Conservation (phyloP, 371 early-diverging fungal species). For the Choanephora cucurbitarum region DNA sequence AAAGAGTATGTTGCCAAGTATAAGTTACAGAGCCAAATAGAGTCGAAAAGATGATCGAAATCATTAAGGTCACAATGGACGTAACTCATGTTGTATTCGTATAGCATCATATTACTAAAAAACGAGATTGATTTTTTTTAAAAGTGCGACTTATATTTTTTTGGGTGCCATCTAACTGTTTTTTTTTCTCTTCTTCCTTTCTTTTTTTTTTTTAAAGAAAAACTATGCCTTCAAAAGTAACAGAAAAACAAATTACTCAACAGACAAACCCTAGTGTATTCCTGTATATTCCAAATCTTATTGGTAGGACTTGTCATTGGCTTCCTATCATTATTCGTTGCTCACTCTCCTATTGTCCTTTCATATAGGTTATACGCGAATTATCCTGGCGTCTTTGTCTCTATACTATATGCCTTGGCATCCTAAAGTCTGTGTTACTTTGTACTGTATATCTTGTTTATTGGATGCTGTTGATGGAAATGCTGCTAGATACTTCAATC, state of each 20-base stretch:
- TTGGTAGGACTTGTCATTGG: slow-evolving; percentile 56
- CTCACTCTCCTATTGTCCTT: neutral
- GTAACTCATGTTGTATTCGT: too few species aligned
- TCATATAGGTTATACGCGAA: slow-evolving; percentile 80
- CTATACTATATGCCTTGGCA: slow-evolving; percentile 74
- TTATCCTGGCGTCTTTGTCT: slow-evolving; percentile 74
- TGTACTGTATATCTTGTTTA: slow-evolving; percentile 87
- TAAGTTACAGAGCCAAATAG: too few species aligned
- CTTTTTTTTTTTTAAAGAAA: slow-evolving; percentile 15
- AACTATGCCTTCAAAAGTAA: slow-evolving; percentile 16
- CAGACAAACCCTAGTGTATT: slow-evolving; percentile 68
- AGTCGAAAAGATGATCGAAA: too few species aligned
- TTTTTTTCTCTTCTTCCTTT: slow-evolving; percentile 13
- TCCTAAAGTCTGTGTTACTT: slow-evolving; percentile 68
- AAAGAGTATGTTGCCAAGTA: too few species aligned
- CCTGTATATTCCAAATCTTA: slow-evolving; percentile 89
- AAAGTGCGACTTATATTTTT: neutral
- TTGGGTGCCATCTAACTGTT: neutral
- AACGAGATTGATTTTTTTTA: too few species aligned
- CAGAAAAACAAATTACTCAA: neutral
- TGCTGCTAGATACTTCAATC: slow-evolving; percentile 88
- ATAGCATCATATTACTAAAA: too few species aligned
- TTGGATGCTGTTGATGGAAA: slow-evolving; percentile 97
- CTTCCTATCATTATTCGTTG: neutral
- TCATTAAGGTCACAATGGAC: too few species aligned